Conservation (phyloP, 805 yeast species). For the Candida silvicultrix region DNA sequence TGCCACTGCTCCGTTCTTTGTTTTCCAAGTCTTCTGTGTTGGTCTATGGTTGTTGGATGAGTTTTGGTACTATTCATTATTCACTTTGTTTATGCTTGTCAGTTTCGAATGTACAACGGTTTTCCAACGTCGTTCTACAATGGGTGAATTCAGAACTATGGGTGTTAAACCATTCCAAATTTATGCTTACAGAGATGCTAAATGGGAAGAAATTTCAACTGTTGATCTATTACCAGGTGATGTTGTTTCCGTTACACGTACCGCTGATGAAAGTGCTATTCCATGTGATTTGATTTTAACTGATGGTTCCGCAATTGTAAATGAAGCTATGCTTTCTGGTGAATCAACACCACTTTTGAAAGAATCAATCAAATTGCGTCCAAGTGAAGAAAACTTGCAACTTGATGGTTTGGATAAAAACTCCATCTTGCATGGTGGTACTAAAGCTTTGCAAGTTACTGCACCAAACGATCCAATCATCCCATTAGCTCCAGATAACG, state of each 20-base stretch:
- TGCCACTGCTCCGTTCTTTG: constrained; percentile 97
- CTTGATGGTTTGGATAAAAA: constrained; percentile 85
- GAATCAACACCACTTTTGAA: constrained; percentile 96
- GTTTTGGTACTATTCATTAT: constrained; percentile 91
- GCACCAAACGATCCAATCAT: constrained; percentile 44
- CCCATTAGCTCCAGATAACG: constrained; percentile 72
- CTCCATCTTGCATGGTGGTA: constrained; percentile 89
- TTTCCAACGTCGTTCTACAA: constrained; percentile 89
- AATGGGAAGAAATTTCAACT: constrained; percentile 68
- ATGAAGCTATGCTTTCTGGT: constrained; percentile 98
- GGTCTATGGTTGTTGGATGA: constrained; percentile 96
- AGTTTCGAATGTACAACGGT: constrained; percentile 93
- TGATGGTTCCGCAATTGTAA: constrained; percentile 91
- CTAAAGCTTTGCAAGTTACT: constrained; percentile 89
- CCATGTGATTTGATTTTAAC: constrained; percentile 88
- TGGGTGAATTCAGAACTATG: constrained; percentile 95
- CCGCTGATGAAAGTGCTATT: constrained; percentile 84
- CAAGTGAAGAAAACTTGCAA: constrained; percentile 58
- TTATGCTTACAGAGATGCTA: constrained; percentile 59
- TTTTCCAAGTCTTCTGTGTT: constrained; percentile 92
- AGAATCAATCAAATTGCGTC: constrained; percentile 84
- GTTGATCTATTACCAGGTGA: constrained; percentile 87
- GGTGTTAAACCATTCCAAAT: constrained; percentile 88
- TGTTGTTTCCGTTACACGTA: constrained; percentile 78
- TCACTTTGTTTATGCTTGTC: constrained; percentile 86